phyloP scores from a whole-genome alignment of 75 land plant genomes.

The Larix kaempferi region DNA sequence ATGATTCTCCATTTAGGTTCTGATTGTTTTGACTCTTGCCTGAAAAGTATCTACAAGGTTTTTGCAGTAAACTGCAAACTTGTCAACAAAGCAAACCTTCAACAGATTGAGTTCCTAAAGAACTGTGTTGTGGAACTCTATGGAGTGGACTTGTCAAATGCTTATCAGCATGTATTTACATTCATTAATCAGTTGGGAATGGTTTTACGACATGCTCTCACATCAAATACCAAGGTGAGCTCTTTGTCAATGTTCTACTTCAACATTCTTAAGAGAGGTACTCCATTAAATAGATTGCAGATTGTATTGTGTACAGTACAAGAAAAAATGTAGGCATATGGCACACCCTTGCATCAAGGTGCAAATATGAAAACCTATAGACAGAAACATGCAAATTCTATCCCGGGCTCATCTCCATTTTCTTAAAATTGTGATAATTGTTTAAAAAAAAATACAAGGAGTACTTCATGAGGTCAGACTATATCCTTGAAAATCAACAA shows the following conservation, averaged over 20 bases:
- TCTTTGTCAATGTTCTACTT: not conserved
- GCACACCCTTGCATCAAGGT: too few relatives aligned
- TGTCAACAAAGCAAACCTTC: constrained; percentile 38
- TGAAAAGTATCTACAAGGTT: constrained; percentile 54
- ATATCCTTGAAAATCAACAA: too few relatives aligned
- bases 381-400: too few relatives aligned
- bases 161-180: constrained; percentile 53
- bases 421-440: too few relatives aligned
- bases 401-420: too few relatives aligned
- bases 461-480: too few relatives aligned
- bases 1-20: constrained; percentile 46
- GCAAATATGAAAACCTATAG: too few relatives aligned
- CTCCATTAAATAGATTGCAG: too few relatives aligned
- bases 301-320: too few relatives aligned
- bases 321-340: too few relatives aligned
- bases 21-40: constrained; percentile 50
- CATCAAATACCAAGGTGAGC: constrained; percentile 76
- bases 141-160: constrained; percentile 66
- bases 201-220: constrained; percentile 55
- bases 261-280: not conserved
- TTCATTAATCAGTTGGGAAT: constrained; percentile 58
- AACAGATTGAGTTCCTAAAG: constrained; percentile 64
- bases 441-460: too few relatives aligned
- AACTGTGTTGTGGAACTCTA: constrained; percentile 71
- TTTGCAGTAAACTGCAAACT: constrained; percentile 54